Evolutionary conservation across 495 filamentous ascomycete species (phyloP).

Genomic region (Neurospora hispaniola): DNA sequence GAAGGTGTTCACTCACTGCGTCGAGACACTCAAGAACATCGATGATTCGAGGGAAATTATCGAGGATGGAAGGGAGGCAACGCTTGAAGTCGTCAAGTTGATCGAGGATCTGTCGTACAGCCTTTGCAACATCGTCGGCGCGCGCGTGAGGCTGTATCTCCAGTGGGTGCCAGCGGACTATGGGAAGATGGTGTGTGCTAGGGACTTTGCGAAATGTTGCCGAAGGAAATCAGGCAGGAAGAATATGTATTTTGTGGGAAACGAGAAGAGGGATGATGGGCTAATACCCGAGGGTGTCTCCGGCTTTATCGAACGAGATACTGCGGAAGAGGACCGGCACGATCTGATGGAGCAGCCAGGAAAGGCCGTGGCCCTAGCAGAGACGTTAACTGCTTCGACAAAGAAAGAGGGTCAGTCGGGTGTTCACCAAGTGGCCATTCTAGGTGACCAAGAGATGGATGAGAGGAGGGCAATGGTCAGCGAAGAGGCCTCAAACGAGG

Average conservation of each 20-base stretch:
- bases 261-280: background rate
- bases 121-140: background rate
- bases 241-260: background rate
- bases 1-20: background rate
- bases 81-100: background rate
- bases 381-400: too few species aligned
- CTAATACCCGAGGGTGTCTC: background rate
- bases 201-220: background rate
- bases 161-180: background rate
- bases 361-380: too few species aligned
- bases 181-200: background rate
- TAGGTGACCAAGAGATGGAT: background rate
- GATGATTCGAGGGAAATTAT: background rate
- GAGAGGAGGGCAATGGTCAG: background rate
- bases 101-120: background rate
- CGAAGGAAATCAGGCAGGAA: background rate
- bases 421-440: background rate
- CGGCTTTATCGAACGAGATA: background rate
- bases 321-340: background rate
- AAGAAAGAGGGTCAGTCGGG: too few species aligned
- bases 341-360: too few species aligned
- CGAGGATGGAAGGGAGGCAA: background rate
- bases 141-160: background rate
- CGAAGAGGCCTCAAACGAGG: background rate
- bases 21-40: background rate